Evolutionary conservation across 768 basidiomycete species (phyloP).

Genomic region (Leccinum aurantiacum): DNA sequence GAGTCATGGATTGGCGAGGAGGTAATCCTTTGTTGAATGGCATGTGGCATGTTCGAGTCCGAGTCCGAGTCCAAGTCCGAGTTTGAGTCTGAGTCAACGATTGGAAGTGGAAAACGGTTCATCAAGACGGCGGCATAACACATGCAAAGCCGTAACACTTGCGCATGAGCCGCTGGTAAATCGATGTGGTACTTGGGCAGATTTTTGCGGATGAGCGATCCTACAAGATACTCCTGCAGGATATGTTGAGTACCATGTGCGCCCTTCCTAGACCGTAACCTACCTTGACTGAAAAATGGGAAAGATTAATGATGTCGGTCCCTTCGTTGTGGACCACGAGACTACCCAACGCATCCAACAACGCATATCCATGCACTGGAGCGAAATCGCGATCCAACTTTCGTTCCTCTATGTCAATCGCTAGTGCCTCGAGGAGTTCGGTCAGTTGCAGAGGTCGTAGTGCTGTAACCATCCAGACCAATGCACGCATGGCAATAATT

Average conservation of each 20-base stretch:
- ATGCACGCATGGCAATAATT: background rate
- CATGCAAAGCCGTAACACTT: background rate
- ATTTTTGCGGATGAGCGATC: background rate
- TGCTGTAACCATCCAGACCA: constrained; percentile 18
- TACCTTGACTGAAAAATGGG: constrained; percentile 23
- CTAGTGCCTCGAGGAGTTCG: constrained; percentile 12
- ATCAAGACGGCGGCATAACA: background rate
- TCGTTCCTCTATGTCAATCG: constrained; percentile 8
- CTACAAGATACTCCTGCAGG: background rate
- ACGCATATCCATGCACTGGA: background rate
- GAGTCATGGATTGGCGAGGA: no score
- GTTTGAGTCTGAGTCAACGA: background rate
- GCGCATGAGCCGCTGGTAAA: background rate
- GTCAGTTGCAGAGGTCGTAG: constrained; percentile 4
- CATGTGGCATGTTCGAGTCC: no score
- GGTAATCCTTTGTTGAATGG: no score
- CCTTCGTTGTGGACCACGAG: constrained; percentile 12
- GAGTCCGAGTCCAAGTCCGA: no score
- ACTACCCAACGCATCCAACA: constrained; percentile 12
- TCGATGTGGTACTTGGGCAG: constrained; percentile 1
- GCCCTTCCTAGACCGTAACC: background rate
- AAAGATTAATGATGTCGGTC: constrained; percentile 3
- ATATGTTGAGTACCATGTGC: background rate
- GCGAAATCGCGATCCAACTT: background rate
- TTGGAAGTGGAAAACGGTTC: background rate